Evolutionary conservation across 2,329 filamentous ascomycete species (phyloP).

Genomic region (Alternaria metachromatica): DNA sequence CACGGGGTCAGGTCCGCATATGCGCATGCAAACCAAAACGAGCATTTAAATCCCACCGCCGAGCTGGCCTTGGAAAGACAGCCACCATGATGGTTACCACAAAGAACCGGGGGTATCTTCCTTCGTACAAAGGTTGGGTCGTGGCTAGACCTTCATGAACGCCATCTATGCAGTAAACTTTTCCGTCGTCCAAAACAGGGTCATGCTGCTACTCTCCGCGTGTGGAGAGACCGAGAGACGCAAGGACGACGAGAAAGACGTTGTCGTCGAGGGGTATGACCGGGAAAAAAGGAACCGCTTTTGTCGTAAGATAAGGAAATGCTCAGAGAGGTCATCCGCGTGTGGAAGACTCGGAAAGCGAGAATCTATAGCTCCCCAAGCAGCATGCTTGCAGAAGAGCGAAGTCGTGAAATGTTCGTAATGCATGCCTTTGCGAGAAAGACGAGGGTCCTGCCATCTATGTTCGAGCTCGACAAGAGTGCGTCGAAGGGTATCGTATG

Average conservation of each 20-base stretch:
- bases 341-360: constrained; percentile 48
- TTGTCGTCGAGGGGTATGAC: constrained; percentile 39
- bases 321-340: constrained; percentile 41
- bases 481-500: constrained; percentile 49
- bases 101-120: constrained; percentile 43
- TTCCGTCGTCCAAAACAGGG: constrained; percentile 40
- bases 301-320: constrained; percentile 39
- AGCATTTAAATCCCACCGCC: constrained; percentile 29
- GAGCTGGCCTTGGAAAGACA: constrained; percentile 30
- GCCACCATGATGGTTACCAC: constrained; percentile 36
- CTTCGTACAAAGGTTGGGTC: constrained; percentile 39
- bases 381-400: constrained; percentile 49
- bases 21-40: constrained; percentile 38
- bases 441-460: constrained; percentile 45
- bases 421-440: constrained; percentile 44
- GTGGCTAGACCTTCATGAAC: constrained; percentile 43
- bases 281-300: constrained; percentile 50
- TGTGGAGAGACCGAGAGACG: constrained; percentile 34
- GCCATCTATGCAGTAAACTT: constrained; percentile 49
- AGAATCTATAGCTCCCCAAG: constrained; percentile 51
- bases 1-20: constrained; percentile 26
- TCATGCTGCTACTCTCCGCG: constrained; percentile 35
- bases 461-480: constrained; percentile 46
- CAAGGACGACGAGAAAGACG: constrained; percentile 39
- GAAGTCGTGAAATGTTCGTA: constrained; percentile 50